A percentile compares a stretch with the other conserved stretches of the same genome.
Conservation (phyloP, 2,329 filamentous ascomycete species). For the Cytospora leucostoma region DNA sequence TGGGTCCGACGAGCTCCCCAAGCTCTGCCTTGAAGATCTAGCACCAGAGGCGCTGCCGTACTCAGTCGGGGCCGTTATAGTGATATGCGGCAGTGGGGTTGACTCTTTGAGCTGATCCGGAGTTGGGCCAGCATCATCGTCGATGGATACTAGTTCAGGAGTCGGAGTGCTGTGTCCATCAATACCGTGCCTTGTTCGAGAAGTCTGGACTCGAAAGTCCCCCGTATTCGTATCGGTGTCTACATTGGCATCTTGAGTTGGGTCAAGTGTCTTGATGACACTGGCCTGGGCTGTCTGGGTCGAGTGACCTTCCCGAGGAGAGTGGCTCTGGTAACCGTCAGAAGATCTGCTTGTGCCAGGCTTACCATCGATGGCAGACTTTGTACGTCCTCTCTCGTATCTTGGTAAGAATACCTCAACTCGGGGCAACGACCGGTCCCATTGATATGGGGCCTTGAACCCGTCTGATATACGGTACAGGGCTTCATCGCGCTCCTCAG, state of each 20-base stretch:
- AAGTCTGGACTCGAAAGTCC: not conserved
- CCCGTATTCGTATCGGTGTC: not conserved
- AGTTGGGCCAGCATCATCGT: not conserved
- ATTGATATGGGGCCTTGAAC: constrained; percentile 69
- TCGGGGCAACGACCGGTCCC: constrained; percentile 75
- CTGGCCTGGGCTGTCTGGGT: not conserved
- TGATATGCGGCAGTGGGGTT: not conserved
- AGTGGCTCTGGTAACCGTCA: constrained; percentile 75
- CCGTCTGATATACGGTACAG: constrained; percentile 74
- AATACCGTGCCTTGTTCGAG: not conserved
- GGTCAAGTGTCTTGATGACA: not conserved
- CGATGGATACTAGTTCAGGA: no score
- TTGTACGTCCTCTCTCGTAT: constrained; percentile 54
- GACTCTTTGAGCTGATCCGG: not conserved
- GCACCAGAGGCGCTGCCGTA: not conserved
- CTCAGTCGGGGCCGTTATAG: not conserved
- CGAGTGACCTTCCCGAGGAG: not conserved
- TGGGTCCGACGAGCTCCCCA: not conserved
- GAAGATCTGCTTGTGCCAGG: constrained; percentile 51
- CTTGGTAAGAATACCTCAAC: constrained; percentile 78
- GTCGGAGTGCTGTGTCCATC: not conserved
- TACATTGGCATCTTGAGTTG: not conserved
- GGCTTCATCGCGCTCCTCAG: constrained; percentile 78
- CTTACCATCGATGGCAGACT: constrained; percentile 59
- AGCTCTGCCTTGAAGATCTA: not conserved